Percentiles rank a stretch among this genome's conserved stretches.
phyloP scores from a whole-genome alignment of 768 basidiomycete species.

The Lyophyllum atratum region DNA sequence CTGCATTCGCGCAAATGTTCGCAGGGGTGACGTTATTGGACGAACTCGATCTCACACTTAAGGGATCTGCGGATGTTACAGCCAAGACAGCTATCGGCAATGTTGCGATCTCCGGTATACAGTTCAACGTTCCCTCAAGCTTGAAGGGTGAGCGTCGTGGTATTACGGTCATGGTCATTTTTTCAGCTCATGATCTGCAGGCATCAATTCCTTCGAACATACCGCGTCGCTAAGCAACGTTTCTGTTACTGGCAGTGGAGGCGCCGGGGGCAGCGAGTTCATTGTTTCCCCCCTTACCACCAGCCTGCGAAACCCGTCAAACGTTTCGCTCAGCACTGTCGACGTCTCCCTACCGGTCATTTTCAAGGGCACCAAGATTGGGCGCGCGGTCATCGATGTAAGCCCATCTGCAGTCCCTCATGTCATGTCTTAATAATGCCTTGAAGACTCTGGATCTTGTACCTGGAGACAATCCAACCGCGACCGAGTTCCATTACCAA shows the following conservation, averaged over 20 bases:
- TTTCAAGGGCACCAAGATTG: slow-evolving; percentile 57
- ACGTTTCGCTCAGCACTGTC: slow-evolving; percentile 61
- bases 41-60: slow-evolving; percentile 47
- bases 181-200: slow-evolving; percentile 29
- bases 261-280: slow-evolving; percentile 58
- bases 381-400: slow-evolving; percentile 60
- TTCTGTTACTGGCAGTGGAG: slow-evolving; percentile 65
- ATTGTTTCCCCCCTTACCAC: slow-evolving; percentile 60
- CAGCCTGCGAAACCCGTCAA: slow-evolving; percentile 65
- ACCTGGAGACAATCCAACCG: slow-evolving; percentile 55
- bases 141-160: slow-evolving; percentile 45
- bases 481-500: slow-evolving; percentile 68
- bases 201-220: slow-evolving; percentile 61
- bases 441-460: slow-evolving; percentile 53
- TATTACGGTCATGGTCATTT: neutral
- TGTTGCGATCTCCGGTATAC: slow-evolving; percentile 64
- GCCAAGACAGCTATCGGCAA: slow-evolving; percentile 66
- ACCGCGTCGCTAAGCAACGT: slow-evolving; percentile 56
- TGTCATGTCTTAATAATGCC: neutral
- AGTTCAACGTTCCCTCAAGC: slow-evolving; percentile 58
- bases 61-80: slow-evolving; percentile 58
- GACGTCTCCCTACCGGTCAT: slow-evolving; percentile 59
- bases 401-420: slow-evolving; percentile 18
- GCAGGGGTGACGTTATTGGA: slow-evolving; percentile 55
- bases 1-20: slow-evolving; percentile 57